phyloP scores from a whole-genome alignment of 257 asterid species.

The Paraleonurus japonicus region DNA sequence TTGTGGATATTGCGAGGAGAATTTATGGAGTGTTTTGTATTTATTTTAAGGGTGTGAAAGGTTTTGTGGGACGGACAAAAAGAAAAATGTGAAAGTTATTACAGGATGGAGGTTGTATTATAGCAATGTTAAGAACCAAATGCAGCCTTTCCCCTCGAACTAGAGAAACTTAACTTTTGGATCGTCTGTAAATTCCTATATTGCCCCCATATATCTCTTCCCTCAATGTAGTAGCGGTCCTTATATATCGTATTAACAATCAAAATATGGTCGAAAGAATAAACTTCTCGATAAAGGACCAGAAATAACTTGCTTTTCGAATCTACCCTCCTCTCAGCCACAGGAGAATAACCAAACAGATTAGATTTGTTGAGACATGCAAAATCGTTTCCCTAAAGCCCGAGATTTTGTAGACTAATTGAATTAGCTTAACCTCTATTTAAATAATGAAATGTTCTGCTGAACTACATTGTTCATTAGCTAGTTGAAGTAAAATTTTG shows the following conservation, averaged over 20 bases:
- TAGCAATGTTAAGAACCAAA: neutral
- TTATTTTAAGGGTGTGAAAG: too few relatives aligned
- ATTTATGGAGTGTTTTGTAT: too few relatives aligned
- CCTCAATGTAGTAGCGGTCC: neutral
- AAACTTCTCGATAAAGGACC: neutral
- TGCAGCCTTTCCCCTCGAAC: neutral
- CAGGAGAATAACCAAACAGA: neutral
- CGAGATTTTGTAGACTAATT: neutral
- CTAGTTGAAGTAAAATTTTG: neutral
- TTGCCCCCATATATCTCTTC: neutral
- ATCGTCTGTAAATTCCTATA: neutral
- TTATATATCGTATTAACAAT: neutral
- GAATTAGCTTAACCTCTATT: neutral
- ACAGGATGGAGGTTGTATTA: too few relatives aligned
- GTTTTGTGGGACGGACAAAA: too few relatives aligned
- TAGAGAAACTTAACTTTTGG: neutral
- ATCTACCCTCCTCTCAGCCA: neutral
- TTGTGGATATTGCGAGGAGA: too few relatives aligned
- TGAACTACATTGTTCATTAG: constrained; percentile 14
- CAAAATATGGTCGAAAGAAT: neutral
- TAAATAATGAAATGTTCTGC: neutral
- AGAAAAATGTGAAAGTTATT: too few relatives aligned
- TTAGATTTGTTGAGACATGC: neutral
- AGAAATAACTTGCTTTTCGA: too few relatives aligned
- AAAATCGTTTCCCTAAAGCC: neutral